phyloP scores from a whole-genome alignment of 2,329 filamentous ascomycete species.

The Orbilia blumenaviensis region DNA sequence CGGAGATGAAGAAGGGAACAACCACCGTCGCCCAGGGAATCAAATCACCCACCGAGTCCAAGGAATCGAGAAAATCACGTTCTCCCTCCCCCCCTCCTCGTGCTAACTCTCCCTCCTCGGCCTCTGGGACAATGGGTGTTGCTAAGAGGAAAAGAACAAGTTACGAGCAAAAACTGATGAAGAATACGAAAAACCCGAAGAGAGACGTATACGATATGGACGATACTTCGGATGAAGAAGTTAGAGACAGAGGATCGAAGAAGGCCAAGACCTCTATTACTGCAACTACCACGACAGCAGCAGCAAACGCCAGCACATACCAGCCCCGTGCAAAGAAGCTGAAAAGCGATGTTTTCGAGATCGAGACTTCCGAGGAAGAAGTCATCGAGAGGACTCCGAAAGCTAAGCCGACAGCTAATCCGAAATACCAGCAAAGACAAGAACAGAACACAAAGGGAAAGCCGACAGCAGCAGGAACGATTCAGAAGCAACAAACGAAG shows the following conservation, averaged over 20 bases:
- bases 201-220: neutral
- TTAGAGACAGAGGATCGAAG: neutral
- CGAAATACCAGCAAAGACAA: neutral
- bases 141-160: neutral
- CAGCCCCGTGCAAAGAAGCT: slow-evolving; percentile 11
- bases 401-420: neutral
- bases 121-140: neutral
- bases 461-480: neutral
- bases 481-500: neutral
- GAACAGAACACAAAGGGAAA: neutral
- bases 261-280: neutral
- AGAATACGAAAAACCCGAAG: neutral
- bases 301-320: neutral
- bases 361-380: slow-evolving; percentile 39
- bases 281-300: neutral
- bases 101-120: neutral
- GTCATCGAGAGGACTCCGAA: neutral
- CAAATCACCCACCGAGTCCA: slow-evolving; percentile 5
- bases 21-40: neutral
- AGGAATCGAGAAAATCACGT: slow-evolving; percentile 15
- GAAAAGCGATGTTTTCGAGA: slow-evolving; percentile 25
- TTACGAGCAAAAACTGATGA: neutral
- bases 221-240: neutral
- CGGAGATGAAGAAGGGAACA: slow-evolving; percentile 42
- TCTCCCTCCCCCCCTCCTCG: neutral